These are phyloP conservation scores for Termitomyces sp. DNA, from an alignment of 768 basidiomycete species.

Conservation along the genomic window DNA sequence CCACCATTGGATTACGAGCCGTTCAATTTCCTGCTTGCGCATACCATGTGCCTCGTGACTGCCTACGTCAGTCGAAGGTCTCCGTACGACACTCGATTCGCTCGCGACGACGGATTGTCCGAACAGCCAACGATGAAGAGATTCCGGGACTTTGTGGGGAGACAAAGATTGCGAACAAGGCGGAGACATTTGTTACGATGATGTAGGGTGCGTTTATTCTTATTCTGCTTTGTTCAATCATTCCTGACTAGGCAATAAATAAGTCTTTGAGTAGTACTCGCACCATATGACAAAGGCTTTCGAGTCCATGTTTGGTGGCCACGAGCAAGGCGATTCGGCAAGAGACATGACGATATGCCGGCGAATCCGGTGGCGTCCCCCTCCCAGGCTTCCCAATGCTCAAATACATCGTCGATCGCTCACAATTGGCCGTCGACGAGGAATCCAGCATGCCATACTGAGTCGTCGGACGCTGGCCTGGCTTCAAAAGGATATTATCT, in stretches of 20 bases:
- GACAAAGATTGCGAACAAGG: conserved; percentile 99
- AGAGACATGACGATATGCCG: conserved; percentile 69
- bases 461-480: conserved; percentile 54
- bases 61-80: conserved; percentile 93
- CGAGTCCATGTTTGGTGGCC: conserved; percentile 99
- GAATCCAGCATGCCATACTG: conserved; percentile 65
- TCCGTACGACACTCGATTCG: conserved; percentile 97
- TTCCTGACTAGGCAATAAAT: conserved; percentile 25
- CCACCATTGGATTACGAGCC: conserved; percentile 90
- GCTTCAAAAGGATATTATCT: conserved; percentile 45
- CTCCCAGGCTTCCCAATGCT: conserved; percentile 39
- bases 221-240: neutral
- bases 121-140: conserved; percentile 94
- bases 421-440: conserved; percentile 43
- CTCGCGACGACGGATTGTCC: conserved; percentile 98
- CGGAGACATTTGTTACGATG: conserved; percentile 98
- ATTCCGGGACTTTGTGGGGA: conserved; percentile 99
- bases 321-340: conserved; percentile 76
- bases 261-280: conserved; percentile 99
- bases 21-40: conserved; percentile 91
- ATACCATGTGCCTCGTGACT: conserved; percentile 94
- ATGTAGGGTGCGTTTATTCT: conserved; percentile 77
- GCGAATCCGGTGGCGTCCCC: conserved; percentile 70
- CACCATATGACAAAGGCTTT: conserved; percentile 99
- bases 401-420: conserved; percentile 52